These are phyloP conservation scores for Boletellus dicymbophilus DNA, from an alignment of 1,284 basidiomycete genomes.

Conservation along the genomic window DNA sequence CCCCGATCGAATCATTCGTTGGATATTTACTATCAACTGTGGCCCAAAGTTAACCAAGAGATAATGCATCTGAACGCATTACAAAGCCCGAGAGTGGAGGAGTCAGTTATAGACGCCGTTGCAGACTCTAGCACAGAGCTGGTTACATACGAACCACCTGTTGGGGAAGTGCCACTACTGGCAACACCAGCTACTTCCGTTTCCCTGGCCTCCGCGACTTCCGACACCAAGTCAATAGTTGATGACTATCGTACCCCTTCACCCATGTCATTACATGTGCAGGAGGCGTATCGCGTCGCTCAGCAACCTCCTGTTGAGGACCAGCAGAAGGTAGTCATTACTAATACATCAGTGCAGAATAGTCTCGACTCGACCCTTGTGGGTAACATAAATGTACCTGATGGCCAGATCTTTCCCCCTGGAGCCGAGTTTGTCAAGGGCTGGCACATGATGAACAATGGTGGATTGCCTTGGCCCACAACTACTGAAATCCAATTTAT, in stretches of 20 bases:
- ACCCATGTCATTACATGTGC: conserved; percentile 1
- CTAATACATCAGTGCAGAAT: background rate
- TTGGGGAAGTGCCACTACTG: background rate
- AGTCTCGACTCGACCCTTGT: conserved; percentile 57
- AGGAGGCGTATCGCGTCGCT: background rate
- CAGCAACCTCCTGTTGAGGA: conserved; percentile 3
- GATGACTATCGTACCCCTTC: conserved; percentile 21
- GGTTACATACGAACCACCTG: background rate
- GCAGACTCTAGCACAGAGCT: background rate
- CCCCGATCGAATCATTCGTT: background rate
- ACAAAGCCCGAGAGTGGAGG: background rate
- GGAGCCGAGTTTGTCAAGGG: conserved; percentile 85
- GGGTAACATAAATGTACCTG: conserved; percentile 68
- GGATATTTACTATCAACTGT: conserved; percentile 26
- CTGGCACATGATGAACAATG: conserved; percentile 74
- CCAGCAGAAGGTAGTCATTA: background rate
- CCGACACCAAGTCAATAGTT: conserved; percentile 11
- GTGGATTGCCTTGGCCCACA: conserved; percentile 65
- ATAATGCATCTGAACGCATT: conserved; percentile 20
- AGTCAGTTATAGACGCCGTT: background rate
- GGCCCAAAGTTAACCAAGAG: conserved; percentile 32
- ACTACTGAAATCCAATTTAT: conserved; percentile 67
- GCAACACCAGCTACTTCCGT: background rate
- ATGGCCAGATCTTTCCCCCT: conserved; percentile 78
- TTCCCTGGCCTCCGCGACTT: conserved; percentile 7